These are phyloP conservation scores for Saxophila tyrrhenica DNA, from an alignment of 495 filamentous ascomycete species.

Conservation along the genomic window DNA sequence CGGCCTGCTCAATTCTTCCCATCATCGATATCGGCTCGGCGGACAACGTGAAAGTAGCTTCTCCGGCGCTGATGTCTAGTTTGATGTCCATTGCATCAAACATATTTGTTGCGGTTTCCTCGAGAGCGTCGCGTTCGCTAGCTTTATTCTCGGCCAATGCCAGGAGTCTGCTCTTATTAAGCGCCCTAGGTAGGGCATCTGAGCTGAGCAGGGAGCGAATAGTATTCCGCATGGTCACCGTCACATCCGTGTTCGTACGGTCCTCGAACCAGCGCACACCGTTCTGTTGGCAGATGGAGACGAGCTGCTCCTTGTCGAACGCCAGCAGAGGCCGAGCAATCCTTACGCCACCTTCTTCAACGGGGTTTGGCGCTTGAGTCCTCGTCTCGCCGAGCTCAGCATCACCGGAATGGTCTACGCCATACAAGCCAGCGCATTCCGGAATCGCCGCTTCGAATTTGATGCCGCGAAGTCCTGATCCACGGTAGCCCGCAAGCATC, in stretches of 20 bases:
- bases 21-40: background rate
- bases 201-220: constrained; percentile 53
- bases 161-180: constrained; percentile 55
- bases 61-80: background rate
- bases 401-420: constrained; percentile 58
- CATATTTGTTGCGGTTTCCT: constrained; percentile 11
- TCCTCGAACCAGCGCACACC: constrained; percentile 70
- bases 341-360: constrained; percentile 58
- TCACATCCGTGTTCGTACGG: constrained; percentile 69
- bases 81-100: background rate
- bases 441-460: constrained; percentile 54
- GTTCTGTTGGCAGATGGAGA: constrained; percentile 58
- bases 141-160: constrained; percentile 36
- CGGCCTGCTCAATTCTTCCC: background rate
- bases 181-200: constrained; percentile 53
- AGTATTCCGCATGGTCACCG: constrained; percentile 68
- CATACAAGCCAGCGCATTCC: constrained; percentile 66
- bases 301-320: constrained; percentile 60
- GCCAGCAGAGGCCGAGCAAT: constrained; percentile 64
- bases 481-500: constrained; percentile 47
- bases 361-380: background rate
- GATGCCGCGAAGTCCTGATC: constrained; percentile 63
- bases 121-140: constrained; percentile 24
- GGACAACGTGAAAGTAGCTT: background rate
- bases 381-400: background rate